A percentile compares a stretch with the other conserved stretches of the same genome.
Evolutionary conservation across 2,329 filamentous ascomycete genomes (phyloP).

Genomic region (Blastomyces parvus): DNA sequence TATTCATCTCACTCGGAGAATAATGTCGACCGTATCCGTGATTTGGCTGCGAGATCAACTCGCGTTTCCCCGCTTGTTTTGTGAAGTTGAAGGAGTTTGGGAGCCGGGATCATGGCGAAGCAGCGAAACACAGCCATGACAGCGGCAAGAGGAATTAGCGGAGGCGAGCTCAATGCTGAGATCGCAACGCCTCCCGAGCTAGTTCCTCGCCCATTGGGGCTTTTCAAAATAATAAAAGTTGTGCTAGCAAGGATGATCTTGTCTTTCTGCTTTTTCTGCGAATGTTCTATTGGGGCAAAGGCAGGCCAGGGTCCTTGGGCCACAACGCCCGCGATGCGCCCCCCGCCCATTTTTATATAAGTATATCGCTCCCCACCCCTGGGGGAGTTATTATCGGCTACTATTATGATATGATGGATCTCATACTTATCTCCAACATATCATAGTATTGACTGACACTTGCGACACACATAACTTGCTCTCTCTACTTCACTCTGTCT

Average conservation of each 20-base stretch:
- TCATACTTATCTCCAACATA: background rate
- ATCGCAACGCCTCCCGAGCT: background rate
- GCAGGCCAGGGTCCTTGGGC: no score
- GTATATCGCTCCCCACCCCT: background rate
- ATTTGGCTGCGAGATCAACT: background rate
- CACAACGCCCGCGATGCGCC: background rate
- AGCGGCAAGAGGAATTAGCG: background rate
- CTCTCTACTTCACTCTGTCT: no score
- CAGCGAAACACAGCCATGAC: conserved; percentile 5
- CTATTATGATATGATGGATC: background rate
- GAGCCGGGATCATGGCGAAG: background rate
- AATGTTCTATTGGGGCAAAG: background rate
- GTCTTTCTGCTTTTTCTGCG: background rate
- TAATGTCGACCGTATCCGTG: conserved; percentile 4
- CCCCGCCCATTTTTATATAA: background rate
- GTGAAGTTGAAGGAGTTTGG: background rate
- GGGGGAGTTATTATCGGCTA: background rate
- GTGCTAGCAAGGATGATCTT: background rate
- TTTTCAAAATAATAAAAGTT: background rate
- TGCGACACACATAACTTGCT: background rate
- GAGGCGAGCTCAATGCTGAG: background rate
- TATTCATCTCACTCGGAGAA: background rate
- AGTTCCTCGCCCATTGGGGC: background rate
- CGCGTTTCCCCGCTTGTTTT: background rate
- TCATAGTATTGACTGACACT: background rate